Conservation (phyloP, 768 basidiomycete genomes). For the Xerocomellus chrysenteron region DNA sequence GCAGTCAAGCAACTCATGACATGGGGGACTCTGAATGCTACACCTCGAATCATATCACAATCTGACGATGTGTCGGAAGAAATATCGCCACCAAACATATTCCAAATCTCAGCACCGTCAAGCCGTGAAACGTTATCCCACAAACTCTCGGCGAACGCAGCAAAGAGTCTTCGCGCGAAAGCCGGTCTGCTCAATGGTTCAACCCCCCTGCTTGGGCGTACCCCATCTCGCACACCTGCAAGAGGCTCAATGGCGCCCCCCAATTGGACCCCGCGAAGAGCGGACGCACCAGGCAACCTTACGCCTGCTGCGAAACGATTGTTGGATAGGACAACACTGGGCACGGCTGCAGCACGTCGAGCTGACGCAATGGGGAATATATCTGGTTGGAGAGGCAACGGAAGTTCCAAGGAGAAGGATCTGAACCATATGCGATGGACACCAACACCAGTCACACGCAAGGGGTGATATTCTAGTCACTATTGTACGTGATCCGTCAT, state of each 20-base stretch:
- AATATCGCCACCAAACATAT: conserved; percentile 52
- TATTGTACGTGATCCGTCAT: not conserved
- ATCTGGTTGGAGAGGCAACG: conserved; percentile 53
- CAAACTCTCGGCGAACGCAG: conserved; percentile 77
- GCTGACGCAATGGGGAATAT: conserved; percentile 65
- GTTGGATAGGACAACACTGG: conserved; percentile 69
- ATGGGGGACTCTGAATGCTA: conserved; percentile 91
- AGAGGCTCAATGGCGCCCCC: conserved; percentile 72
- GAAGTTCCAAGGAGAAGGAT: conserved; percentile 55
- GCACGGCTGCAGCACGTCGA: conserved; percentile 59
- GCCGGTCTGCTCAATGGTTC: conserved; percentile 58
- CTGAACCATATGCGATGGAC: conserved; percentile 74
- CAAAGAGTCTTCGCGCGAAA: conserved; percentile 76
- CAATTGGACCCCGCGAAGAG: conserved; percentile 71
- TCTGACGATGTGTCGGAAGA: conserved; percentile 51
- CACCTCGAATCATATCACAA: conserved; percentile 81
- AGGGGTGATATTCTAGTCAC: conserved; percentile 15
- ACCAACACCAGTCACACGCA: conserved; percentile 59
- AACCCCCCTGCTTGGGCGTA: conserved; percentile 25
- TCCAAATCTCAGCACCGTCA: conserved; percentile 76
- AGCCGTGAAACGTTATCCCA: conserved; percentile 79
- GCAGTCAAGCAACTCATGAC: conserved; percentile 95
- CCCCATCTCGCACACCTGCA: conserved; percentile 37
- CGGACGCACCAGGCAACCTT: conserved; percentile 68
- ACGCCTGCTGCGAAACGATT: conserved; percentile 85